phyloP scores from a whole-genome alignment of 768 basidiomycete species.

The Gymnopilus junonius region DNA sequence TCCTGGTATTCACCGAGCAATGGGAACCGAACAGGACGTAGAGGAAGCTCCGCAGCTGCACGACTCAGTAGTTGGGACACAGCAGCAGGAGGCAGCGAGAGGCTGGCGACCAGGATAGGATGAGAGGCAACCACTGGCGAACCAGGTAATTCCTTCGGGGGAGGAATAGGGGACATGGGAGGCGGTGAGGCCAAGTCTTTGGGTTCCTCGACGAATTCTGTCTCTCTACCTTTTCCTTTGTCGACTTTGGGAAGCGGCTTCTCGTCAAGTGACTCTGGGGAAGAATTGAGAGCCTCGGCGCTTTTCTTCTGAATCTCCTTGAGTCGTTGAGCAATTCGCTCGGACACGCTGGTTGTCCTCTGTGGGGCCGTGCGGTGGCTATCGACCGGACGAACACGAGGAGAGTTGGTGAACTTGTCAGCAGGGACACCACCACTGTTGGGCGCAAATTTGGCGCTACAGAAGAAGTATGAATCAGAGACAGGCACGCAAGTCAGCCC shows the following conservation, averaged over 20 bases:
- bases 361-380: conserved; percentile 54
- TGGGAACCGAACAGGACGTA: conserved; percentile 76
- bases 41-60: conserved; percentile 72
- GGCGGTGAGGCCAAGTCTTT: conserved; percentile 56
- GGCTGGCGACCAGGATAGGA: conserved; percentile 76
- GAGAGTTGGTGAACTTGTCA: conserved; percentile 86
- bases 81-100: conserved; percentile 65
- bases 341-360: conserved; percentile 80
- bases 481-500: conserved; percentile 2
- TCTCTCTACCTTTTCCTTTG: conserved; percentile 76
- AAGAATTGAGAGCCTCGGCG: conserved; percentile 38
- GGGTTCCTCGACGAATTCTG: conserved; percentile 24
- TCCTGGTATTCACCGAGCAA: conserved; percentile 84
- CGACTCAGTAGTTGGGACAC: conserved; percentile 72
- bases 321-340: conserved; percentile 83
- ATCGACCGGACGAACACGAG: conserved; percentile 64
- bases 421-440: conserved; percentile 47
- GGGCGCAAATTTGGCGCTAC: conserved; percentile 88
- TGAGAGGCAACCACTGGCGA: conserved; percentile 39
- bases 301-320: conserved; percentile 75
- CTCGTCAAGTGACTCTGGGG: conserved; percentile 29
- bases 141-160: conserved; percentile 46
- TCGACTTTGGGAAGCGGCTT: conserved; percentile 63
- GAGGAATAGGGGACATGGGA: conserved; percentile 63
- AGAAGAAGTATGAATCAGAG: conserved; percentile 9